Evolutionary conservation across 139 green algal genomes (phyloP), one percentile per base, ranked within the genome.

Genomic region (Chlamydomonas sp.): DNA sequence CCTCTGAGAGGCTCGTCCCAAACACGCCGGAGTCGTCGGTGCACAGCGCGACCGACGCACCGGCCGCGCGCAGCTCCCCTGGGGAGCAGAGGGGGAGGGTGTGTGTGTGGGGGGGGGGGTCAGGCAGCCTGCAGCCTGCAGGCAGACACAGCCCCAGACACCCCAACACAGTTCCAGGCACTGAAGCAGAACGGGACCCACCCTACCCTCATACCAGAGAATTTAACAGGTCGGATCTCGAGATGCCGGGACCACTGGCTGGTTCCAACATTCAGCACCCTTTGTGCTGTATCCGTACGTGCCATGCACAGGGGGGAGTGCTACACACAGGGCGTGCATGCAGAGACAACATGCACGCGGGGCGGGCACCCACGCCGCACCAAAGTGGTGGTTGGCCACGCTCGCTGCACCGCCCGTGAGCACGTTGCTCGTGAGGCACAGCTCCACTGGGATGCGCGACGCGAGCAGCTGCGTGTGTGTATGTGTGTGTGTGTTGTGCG

Each of bases 11-110:
- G 0, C 60, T 84, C 10, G 85, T 92, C 20, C 34, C 59, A 36
- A 92, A 95, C 3, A 95, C 84, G 5, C 87, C 86, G 3, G 69
- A 83, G 70, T 96, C 90, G 63, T 96, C 90, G n/a, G 77, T 85
- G 73, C 47, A 62, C 30, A 58, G 5, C 28, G 24, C 43, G 20
- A 33, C 36, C 4, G 31, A 22, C 5, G 39, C n/a, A 35, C 20
- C 29, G 26, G 22, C 28, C 20, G 26, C n/a, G n/a, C n/a, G n/a
- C n/a, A n/a, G n/a, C n/a, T n/a, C n/a, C n/a, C n/a, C n/a, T 58
- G 43, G 37, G 37, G 20, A 57, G 38, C 71, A 75, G 20, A 75
- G 63, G 34, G 59, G 49, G 31, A 34, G 43, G 58, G 71, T 60
- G 65, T 70, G 70, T 10, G 82, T 90, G 75, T 3, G 26, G 43